These are phyloP conservation scores for Prunus mongolica DNA, from an alignment of 306 rosid species.

Conservation along the genomic window DNA sequence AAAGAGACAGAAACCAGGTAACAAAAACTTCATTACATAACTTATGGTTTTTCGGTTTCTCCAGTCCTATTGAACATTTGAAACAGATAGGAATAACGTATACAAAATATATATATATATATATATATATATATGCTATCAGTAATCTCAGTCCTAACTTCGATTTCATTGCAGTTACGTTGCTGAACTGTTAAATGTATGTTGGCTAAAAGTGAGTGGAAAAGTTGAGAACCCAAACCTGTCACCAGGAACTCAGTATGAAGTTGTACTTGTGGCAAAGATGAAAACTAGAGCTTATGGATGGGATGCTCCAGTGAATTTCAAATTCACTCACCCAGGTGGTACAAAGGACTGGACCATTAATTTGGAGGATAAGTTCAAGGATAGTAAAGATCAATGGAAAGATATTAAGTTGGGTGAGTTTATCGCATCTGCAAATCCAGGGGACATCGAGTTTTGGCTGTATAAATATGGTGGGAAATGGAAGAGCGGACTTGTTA, in stretches of 20 bases:
- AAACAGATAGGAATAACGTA: no score
- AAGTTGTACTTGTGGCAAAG: conserved; percentile 51
- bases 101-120: no score
- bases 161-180: conserved; percentile 46
- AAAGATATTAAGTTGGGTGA: conserved; percentile 54
- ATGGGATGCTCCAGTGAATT: conserved; percentile 65
- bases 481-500: conserved; percentile 71
- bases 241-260: conserved; percentile 47
- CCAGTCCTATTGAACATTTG: no score
- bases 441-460: conserved; percentile 44
- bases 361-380: conserved; percentile 15
- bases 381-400: conserved; percentile 25
- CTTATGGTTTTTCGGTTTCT: background rate
- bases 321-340: conserved; percentile 53
- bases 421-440: conserved; percentile 26
- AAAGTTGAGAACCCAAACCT: conserved; percentile 52
- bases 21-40: background rate
- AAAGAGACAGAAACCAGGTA: conserved; percentile 40
- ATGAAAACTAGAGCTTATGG: conserved; percentile 42
- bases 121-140: background rate
- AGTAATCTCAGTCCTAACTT: background rate
- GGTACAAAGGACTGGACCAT: conserved; percentile 29
- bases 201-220: conserved; percentile 72
- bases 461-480: conserved; percentile 48
- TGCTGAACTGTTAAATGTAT: conserved; percentile 53